Evolutionary conservation across 2,329 filamentous ascomycete genomes (phyloP).

Genomic region (Aspergillus fumigatus): DNA sequence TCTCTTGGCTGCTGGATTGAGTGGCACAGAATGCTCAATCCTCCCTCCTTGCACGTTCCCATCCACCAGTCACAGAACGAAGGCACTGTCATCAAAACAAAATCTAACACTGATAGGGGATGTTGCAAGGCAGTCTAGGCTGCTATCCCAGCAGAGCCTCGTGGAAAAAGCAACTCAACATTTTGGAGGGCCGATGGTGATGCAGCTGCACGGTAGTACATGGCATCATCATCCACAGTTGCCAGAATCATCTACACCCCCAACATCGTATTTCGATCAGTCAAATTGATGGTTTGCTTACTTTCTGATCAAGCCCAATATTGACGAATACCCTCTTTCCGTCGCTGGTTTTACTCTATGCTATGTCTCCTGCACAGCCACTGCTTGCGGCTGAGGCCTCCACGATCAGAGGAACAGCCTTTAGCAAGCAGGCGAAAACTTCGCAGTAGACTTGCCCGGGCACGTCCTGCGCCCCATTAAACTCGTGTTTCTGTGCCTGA

Average conservation of each 20-base stretch:
- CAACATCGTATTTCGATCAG: background rate
- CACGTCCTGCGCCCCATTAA: constrained; percentile 5
- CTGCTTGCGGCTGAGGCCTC: background rate
- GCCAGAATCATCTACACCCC: background rate
- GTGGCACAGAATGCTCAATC: background rate
- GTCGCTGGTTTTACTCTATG: background rate
- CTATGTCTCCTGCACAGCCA: background rate
- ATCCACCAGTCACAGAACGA: background rate
- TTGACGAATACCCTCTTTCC: background rate
- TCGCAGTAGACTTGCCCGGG: constrained; percentile 6
- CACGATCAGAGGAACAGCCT: background rate
- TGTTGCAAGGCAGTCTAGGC: background rate
- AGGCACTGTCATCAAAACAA: background rate
- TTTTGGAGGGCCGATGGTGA: background rate
- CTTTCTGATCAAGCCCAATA: background rate
- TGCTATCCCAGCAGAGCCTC: background rate
- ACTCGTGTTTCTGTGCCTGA: background rate
- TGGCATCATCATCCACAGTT: background rate
- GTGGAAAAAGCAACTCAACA: background rate
- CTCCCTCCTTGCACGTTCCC: background rate
- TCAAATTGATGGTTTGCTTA: background rate
- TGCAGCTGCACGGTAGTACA: background rate
- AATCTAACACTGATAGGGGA: background rate
- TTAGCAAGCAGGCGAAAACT: constrained; percentile 1
- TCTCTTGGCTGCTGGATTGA: background rate